Evolutionary conservation across 2,329 filamentous ascomycete species (phyloP).

Genomic region (Triangularia verruculosa): DNA sequence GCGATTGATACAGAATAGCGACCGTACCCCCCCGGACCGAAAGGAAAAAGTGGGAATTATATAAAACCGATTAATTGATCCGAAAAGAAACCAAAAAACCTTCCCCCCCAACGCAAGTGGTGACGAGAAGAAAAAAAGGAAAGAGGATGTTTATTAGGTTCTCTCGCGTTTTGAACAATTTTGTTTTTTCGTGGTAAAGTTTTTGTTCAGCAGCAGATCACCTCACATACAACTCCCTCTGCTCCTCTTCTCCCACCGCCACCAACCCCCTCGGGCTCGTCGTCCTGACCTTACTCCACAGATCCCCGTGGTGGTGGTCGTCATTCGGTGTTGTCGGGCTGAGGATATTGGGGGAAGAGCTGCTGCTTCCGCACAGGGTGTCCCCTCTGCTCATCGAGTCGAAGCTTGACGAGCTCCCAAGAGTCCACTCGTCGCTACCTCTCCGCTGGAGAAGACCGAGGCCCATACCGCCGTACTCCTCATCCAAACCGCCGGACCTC

Average conservation of each 20-base stretch:
- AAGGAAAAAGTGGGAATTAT: background rate
- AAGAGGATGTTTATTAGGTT: background rate
- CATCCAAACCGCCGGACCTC: slow-evolving; percentile 36
- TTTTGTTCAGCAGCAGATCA: slow-evolving; percentile 25
- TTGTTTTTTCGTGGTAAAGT: too few relatives aligned
- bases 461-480: slow-evolving; percentile 49
- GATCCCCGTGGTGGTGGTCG: slow-evolving; percentile 34
- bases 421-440: slow-evolving; percentile 81
- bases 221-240: slow-evolving; percentile 45
- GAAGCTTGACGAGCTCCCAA: slow-evolving; percentile 77
- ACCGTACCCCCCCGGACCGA: background rate
- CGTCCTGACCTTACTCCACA: slow-evolving; percentile 39
- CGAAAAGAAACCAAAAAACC: background rate
- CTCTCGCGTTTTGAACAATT: background rate
- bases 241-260: slow-evolving; percentile 40
- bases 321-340: slow-evolving; percentile 50
- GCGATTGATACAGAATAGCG: too few relatives aligned
- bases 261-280: slow-evolving; percentile 10
- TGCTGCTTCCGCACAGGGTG: slow-evolving; percentile 46
- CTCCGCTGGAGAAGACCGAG: slow-evolving; percentile 45
- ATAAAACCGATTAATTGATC: background rate
- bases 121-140: background rate
- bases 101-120: background rate
- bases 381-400: slow-evolving; percentile 40
- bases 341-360: slow-evolving; percentile 47